A percentile compares a stretch with the other conserved stretches of the same genome.
These are phyloP conservation scores for Discostella stelligeroides DNA, from an alignment of 108 stramenopile species.

Conservation along the genomic window DNA sequence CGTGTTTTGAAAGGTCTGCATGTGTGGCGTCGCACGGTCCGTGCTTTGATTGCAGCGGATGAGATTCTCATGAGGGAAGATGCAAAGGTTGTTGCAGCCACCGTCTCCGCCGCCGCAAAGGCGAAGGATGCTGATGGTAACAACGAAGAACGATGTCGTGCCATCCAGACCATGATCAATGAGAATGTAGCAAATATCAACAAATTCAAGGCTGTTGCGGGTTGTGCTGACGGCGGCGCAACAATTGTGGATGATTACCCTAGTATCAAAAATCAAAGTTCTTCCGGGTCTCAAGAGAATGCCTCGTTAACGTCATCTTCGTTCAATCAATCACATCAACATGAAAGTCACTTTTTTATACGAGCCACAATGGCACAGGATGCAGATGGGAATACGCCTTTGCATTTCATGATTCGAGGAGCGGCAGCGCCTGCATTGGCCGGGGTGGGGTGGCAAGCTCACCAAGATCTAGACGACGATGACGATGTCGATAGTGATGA, in stretches of 20 bases:
- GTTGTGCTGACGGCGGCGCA: neutral
- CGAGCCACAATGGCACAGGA: constrained; percentile 69
- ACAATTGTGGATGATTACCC: neutral
- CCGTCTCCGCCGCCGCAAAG: neutral
- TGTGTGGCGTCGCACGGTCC: constrained; percentile 37
- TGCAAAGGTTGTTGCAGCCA: neutral
- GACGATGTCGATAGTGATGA: constrained; percentile 15
- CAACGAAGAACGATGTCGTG: neutral
- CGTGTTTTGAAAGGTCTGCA: constrained; percentile 21
- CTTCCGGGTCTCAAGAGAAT: neutral
- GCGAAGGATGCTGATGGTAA: neutral
- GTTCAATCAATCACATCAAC: neutral
- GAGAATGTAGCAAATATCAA: neutral
- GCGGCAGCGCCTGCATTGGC: constrained; percentile 42
- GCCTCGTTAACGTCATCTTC: neutral
- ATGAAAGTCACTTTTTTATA: constrained; percentile 1
- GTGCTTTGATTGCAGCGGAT: constrained; percentile 29
- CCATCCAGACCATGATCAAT: constrained; percentile 9
- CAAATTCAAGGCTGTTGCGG: neutral
- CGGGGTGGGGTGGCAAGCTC: constrained; percentile 37
- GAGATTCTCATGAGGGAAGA: constrained; percentile 22
- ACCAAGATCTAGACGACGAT: constrained; percentile 42
- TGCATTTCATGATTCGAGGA: constrained; percentile 74
- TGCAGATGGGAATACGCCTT: constrained; percentile 75
- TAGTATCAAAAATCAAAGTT: neutral